Evolutionary conservation across 257 asterid genomes (phyloP), one percentile per base, ranked within the genome.

Genomic region (Rauvolfia tetraphylla): DNA sequence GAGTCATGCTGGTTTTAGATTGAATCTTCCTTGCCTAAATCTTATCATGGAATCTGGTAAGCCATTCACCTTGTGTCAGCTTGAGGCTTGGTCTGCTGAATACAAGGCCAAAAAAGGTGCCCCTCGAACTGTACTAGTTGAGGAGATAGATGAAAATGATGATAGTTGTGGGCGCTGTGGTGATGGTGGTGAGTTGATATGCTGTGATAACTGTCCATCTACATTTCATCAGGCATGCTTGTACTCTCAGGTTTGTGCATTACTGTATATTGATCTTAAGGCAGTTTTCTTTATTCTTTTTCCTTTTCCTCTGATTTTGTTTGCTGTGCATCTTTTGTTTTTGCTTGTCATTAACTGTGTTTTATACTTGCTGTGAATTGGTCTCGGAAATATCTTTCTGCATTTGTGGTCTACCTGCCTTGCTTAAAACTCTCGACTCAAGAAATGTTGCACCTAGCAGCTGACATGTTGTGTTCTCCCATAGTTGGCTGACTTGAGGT

Each of bases 81-180:
- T 93, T 39, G 97, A 91, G 89, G 99, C 99, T 56, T 95, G 99
- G 99, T 93, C 97, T 72, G 89, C 85, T 81, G 98, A 93, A 86
- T 93, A 85, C 87, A 88, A 88, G 92, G 83, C 90, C 73, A 86
- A 92, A 83, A 86, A 84, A 85, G 81, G 82, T 74, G 78, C 81
- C 78, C 90, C 89, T 73, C 91, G 76, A 83, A 81, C 83, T 66
- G 84, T 79, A 71, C 89, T 78, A 81, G 82, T 69, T 84, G 90
- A 89, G 76, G 99, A 85, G 73, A 78, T 83, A 23, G 99, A 95
- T 83, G 95, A 90, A 86, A 95, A 93, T 84, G 99, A 95, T 88
- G 98, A 95, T 81, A 95, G 95, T 79, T 95, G 99, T 61, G 99
- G 99, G 74, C 92, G 92, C 66, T 95, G 99, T 80, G 99, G 99